Percentiles rank a stretch among this genome's conserved stretches.
phyloP scores from a whole-genome alignment of 2,329 filamentous ascomycete genomes.

The Mariannaea sp. region DNA sequence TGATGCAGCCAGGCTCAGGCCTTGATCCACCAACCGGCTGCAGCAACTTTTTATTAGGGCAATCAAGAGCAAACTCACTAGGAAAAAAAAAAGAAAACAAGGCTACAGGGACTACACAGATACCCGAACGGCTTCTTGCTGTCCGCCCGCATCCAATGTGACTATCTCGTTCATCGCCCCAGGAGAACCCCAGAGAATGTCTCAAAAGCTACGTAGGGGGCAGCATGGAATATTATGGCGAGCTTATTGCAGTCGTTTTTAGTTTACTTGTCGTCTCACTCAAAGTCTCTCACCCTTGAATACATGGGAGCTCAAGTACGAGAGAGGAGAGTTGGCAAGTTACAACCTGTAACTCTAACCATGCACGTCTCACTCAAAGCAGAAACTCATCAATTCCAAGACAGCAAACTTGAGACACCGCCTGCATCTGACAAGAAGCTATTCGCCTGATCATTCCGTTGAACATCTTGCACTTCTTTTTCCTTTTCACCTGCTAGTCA shows the following conservation, averaged over 20 bases:
- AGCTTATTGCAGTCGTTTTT: slow-evolving; percentile 7
- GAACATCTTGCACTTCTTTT: background rate
- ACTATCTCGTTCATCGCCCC: no score
- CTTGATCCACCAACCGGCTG: background rate
- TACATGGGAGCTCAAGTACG: background rate
- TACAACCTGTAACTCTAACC: slow-evolving; percentile 21
- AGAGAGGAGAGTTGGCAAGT: background rate
- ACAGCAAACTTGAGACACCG: slow-evolving; percentile 20
- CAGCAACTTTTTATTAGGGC: background rate
- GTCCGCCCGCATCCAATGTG: background rate
- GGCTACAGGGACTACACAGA: background rate
- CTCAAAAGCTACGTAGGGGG: background rate
- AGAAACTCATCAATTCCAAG: slow-evolving; percentile 4
- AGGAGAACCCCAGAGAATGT: slow-evolving; percentile 8
- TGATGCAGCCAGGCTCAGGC: no score
- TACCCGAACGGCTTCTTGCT: background rate
- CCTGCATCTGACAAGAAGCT: background rate
- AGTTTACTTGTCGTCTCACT: background rate
- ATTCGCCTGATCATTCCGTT: background rate
- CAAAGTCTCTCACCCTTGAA: background rate
- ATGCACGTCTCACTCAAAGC: slow-evolving; percentile 26
- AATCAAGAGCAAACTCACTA: background rate
- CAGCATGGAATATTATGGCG: slow-evolving; percentile 10
- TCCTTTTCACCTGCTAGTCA: background rate
- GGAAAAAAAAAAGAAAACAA: background rate